Evolutionary conservation across 2,329 filamentous ascomycete genomes (phyloP).

Genomic region (Aspergillus hiratsukae): DNA sequence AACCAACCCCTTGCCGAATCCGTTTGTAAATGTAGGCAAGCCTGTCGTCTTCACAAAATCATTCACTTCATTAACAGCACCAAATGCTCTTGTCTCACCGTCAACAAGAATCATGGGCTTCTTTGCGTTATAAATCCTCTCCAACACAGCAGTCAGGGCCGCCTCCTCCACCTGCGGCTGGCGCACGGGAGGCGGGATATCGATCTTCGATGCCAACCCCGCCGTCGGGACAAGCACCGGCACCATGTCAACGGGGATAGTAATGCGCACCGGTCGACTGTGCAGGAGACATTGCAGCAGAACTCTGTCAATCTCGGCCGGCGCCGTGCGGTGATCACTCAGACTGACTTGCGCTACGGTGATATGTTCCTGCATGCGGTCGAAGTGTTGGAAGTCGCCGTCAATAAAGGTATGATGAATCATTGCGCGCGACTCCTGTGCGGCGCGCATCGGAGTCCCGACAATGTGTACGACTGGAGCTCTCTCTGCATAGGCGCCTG

Average conservation of each 20-base stretch:
- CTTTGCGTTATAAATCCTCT: slow-evolving; percentile 40
- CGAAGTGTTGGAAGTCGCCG: slow-evolving; percentile 48
- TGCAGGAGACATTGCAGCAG: slow-evolving; percentile 50
- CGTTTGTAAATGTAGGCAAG: slow-evolving; percentile 45
- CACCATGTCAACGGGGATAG: slow-evolving; percentile 53
- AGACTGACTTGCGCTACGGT: slow-evolving; percentile 48
- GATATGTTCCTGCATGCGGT: slow-evolving; percentile 46
- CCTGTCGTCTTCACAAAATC: slow-evolving; percentile 39
- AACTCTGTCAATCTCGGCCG: slow-evolving; percentile 49
- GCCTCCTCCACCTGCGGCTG: slow-evolving; percentile 7
- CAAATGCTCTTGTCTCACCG: slow-evolving; percentile 40
- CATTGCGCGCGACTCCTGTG: slow-evolving; percentile 42
- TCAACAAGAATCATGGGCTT: slow-evolving; percentile 50
- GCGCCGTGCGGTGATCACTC: slow-evolving; percentile 41
- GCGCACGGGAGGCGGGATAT: slow-evolving; percentile 2
- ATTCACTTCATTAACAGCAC: slow-evolving; percentile 38
- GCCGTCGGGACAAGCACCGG: slow-evolving; percentile 9
- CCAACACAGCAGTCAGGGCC: slow-evolving; percentile 31
- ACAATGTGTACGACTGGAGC: slow-evolving; percentile 64
- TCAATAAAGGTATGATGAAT: slow-evolving; percentile 67
- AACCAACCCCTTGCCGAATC: slow-evolving; percentile 48
- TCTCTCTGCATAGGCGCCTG: slow-evolving; percentile 68
- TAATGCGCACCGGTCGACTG: slow-evolving; percentile 53
- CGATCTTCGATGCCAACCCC: slow-evolving; percentile 9
- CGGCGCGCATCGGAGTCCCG: slow-evolving; percentile 45